A percentile compares a stretch with the other conserved stretches of the same genome.
phyloP scores from a whole-genome alignment of 2,329 filamentous ascomycete species.

The Apiospora hydei region DNA sequence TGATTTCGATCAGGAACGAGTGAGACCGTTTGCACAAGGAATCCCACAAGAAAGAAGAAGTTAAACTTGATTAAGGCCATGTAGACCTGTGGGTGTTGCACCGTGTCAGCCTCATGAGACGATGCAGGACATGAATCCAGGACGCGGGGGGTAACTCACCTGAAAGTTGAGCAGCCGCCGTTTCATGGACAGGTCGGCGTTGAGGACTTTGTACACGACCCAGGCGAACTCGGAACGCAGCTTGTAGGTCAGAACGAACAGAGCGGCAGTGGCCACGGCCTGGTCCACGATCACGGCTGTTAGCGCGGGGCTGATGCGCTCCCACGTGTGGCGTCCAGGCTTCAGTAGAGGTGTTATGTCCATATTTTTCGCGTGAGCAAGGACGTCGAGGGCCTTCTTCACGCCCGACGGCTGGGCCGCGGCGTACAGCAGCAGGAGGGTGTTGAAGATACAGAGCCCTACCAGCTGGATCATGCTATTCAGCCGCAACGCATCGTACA shows the following conservation, averaged over 20 bases:
- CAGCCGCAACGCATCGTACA: constrained; percentile 7
- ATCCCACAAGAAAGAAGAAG: constrained; percentile 15
- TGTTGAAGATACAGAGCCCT: constrained; percentile 20
- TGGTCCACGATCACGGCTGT: constrained; percentile 2
- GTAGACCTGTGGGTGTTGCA: neutral
- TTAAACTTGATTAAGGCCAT: constrained; percentile 19
- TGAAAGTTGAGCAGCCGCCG: neutral
- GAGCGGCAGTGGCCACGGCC: neutral
- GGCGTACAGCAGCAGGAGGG: constrained; percentile 7
- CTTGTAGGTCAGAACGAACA: constrained; percentile 5
- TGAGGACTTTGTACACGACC: constrained; percentile 17
- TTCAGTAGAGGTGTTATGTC: no score
- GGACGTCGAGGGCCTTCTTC: neutral
- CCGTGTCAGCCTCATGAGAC: no score
- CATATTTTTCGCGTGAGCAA: neutral
- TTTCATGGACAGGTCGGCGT: constrained; percentile 19
- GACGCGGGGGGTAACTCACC: no score
- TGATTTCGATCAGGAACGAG: neutral
- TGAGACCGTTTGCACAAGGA: neutral
- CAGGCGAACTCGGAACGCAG: constrained; percentile 21
- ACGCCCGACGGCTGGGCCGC: neutral
- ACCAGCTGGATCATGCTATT: constrained; percentile 23
- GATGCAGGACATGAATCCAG: no score
- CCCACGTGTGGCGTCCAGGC: neutral
- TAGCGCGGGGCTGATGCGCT: neutral